Evolutionary conservation across 805 yeast genomes (phyloP), one percentile per base, ranked within the genome.

Genomic region (Saturnispora zaruensis): DNA sequence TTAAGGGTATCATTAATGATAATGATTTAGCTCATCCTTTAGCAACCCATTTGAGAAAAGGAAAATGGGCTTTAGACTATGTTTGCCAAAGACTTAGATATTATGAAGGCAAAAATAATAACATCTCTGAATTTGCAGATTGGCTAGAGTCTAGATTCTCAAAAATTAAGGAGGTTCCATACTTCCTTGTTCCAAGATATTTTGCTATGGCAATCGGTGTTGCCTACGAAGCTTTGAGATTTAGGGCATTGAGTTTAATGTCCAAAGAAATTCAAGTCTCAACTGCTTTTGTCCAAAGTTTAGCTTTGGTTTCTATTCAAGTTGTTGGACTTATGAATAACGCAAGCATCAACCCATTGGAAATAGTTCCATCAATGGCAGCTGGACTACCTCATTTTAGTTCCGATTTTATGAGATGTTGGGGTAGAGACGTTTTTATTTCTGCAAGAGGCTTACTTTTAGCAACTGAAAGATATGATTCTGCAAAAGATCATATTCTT

Each of bases 391-490:
- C 99, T 2, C 97, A 89, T 66, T 91, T 91, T 68, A 82, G 93
- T 62, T 77, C 76, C 51, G 88, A 84, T 55, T 90, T 85, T 66
- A 89, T 91, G 96, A 76, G 99, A 65, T 88, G 96, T 64, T 91
- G 99, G 99, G 99, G 99, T 21, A 77, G 99, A 62, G 99, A 91
- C 66, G 95, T 89, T 0, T 93, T 93, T 63, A 84, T 91, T 43
- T 77, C 96, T 0, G 73, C 85, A 41, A 73, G 96, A 53, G 99
- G 99, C 0, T 71, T 91, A 45, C 67, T 89, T 50, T 68, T 89
- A 23, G 82, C 85, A 1, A 77, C 96, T 0, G 90, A 84, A 9
- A 73, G 98, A 49, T 80, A 64, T 60, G 87, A 84, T 0, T 88
- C 82, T 42, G 97, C 97, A 1, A 82, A 76, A 59, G 63, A 68